Conservation (phyloP, 345 rosid genomes). For the Stellera chamaejasme region DNA sequence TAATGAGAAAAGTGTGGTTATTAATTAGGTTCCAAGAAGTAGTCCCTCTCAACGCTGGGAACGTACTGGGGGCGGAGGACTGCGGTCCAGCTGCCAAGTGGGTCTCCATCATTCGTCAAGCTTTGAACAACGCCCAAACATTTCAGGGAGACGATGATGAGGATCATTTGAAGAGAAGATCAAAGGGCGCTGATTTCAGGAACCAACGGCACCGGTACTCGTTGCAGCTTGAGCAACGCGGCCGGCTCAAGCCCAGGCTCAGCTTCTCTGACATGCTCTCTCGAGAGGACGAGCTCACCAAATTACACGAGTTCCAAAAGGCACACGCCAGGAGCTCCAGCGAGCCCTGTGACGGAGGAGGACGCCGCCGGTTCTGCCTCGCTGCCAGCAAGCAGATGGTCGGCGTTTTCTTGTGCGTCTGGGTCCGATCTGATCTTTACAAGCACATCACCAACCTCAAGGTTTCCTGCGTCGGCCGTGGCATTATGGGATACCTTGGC, state of each 20-base stretch:
- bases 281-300: constrained; percentile 33
- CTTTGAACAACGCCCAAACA: constrained; percentile 32
- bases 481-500: constrained; percentile 88
- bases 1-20: no score
- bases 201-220: neutral
- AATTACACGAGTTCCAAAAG: constrained; percentile 20
- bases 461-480: constrained; percentile 84
- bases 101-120: constrained; percentile 52
- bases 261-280: constrained; percentile 51
- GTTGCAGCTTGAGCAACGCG: constrained; percentile 1
- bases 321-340: constrained; percentile 12
- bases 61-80: constrained; percentile 71
- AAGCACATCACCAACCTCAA: constrained; percentile 43
- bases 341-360: constrained; percentile 14
- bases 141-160: constrained; percentile 8
- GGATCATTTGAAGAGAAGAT: constrained; percentile 9
- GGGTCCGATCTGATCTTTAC: constrained; percentile 56
- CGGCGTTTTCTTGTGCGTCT: constrained; percentile 69
- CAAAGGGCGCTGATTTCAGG: constrained; percentile 6
- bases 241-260: constrained; percentile 19
- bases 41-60: constrained; percentile 70
- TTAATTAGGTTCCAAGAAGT: constrained; percentile 64
- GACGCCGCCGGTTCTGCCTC: constrained; percentile 31
- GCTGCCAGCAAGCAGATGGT: constrained; percentile 92
- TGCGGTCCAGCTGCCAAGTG: constrained; percentile 62